These are phyloP conservation scores for Sporobolomyces roseus DNA, from an alignment of 768 basidiomycete species.

Conservation along the genomic window DNA sequence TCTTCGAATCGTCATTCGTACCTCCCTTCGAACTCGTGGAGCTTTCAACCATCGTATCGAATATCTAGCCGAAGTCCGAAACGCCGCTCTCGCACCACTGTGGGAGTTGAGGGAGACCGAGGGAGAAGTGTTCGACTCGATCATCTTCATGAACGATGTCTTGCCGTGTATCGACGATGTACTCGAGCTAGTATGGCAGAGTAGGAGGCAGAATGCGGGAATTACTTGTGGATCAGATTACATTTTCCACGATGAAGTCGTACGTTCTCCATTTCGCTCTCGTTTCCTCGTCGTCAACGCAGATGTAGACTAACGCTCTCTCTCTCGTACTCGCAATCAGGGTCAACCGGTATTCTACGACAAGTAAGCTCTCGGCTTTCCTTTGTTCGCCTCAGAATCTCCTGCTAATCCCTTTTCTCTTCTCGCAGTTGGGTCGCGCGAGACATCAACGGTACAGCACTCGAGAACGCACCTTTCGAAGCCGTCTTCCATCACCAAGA, in stretches of 20 bases:
- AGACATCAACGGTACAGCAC: slow-evolving; percentile 95
- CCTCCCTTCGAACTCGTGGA: slow-evolving; percentile 85
- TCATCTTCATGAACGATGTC: slow-evolving; percentile 99
- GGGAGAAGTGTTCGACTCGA: slow-evolving; percentile 90
- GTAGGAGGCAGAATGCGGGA: slow-evolving; percentile 85
- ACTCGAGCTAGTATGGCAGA: slow-evolving; percentile 96
- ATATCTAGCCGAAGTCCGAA: slow-evolving; percentile 99
- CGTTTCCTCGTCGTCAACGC: background rate
- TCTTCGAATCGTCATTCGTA: slow-evolving; percentile 86
- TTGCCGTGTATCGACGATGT: slow-evolving; percentile 96
- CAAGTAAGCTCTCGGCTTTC: slow-evolving; percentile 28
- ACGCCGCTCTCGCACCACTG: slow-evolving; percentile 90
- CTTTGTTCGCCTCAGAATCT: background rate
- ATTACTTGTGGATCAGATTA: slow-evolving; percentile 98
- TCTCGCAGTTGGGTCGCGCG: slow-evolving; percentile 84
- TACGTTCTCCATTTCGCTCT: slow-evolving; percentile 48
- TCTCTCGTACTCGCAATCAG: slow-evolving; percentile 46
- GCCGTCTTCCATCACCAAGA: slow-evolving; percentile 78
- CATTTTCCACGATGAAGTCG: slow-evolving; percentile 97
- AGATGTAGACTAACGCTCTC: background rate
- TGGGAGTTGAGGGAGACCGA: slow-evolving; percentile 87
- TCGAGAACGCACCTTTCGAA: slow-evolving; percentile 97
- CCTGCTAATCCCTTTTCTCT: background rate
- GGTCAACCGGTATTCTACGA: slow-evolving; percentile 86
- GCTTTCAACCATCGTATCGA: slow-evolving; percentile 99